Evolutionary conservation across 2,329 filamentous ascomycete species (phyloP).

Genomic region (Lecanicillium sp.): DNA sequence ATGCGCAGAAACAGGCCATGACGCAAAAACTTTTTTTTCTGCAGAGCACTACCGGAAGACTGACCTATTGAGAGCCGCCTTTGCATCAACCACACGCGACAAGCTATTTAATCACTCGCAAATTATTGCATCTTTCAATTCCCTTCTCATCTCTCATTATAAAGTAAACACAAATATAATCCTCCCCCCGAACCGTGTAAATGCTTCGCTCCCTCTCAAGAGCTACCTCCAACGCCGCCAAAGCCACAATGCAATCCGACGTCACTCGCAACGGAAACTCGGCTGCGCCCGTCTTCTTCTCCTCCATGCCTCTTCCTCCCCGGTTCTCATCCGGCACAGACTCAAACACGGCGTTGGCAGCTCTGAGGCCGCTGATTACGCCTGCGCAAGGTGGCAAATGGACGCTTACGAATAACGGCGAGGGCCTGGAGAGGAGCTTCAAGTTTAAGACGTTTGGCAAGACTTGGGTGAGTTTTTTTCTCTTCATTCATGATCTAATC

Average conservation of each 20-base stretch:
- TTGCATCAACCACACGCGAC: too few relatives aligned
- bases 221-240: not conserved
- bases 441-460: slow-evolving; percentile 58
- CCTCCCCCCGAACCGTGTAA: too few relatives aligned
- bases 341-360: slow-evolving; percentile 23
- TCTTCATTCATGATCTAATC: not conserved
- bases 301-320: slow-evolving; percentile 19
- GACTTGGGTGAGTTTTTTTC: slow-evolving; percentile 45
- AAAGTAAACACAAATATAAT: too few relatives aligned
- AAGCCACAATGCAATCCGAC: slow-evolving; percentile 5
- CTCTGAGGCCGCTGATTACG: slow-evolving; percentile 31
- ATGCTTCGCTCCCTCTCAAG: too few relatives aligned
- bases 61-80: too few relatives aligned
- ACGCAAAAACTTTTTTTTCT: too few relatives aligned
- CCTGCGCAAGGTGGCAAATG: slow-evolving; percentile 33
- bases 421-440: slow-evolving; percentile 51
- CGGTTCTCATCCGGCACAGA: slow-evolving; percentile 40
- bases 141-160: too few relatives aligned
- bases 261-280: not conserved
- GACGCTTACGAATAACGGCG: slow-evolving; percentile 40
- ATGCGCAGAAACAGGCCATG: too few relatives aligned
- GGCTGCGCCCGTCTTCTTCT: slow-evolving; percentile 7
- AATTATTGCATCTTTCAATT: too few relatives aligned
- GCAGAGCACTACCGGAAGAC: too few relatives aligned
- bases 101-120: too few relatives aligned